Percentiles rank a stretch among this genome's conserved stretches.
phyloP scores from a whole-genome alignment of 495 filamentous ascomycete genomes.

The Saxophila tyrrhenica region DNA sequence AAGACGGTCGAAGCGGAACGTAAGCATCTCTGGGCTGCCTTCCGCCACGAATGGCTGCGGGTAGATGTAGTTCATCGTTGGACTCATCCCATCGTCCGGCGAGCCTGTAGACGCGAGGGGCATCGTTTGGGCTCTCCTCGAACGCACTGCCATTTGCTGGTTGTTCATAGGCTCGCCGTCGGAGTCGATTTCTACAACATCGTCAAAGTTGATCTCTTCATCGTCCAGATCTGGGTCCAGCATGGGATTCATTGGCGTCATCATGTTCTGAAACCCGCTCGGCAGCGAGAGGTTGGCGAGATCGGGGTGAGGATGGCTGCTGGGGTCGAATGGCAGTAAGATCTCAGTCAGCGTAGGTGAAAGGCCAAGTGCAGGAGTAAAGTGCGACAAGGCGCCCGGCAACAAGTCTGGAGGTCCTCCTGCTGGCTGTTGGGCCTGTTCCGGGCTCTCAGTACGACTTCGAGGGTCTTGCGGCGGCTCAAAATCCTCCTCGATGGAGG shows the following conservation, averaged over 20 bases:
- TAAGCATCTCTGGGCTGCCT: constrained; percentile 52
- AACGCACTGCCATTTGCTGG: not conserved
- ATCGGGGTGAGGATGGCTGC: constrained; percentile 5
- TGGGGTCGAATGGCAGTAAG: not conserved
- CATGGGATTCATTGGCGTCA: not conserved
- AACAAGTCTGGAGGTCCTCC: not conserved
- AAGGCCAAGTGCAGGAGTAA: constrained; percentile 3
- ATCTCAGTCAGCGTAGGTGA: constrained; percentile 18
- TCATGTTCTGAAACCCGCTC: constrained; percentile 4
- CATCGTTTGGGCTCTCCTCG: not conserved
- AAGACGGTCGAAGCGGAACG: constrained; percentile 54
- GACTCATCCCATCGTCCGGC: not conserved
- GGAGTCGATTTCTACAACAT: constrained; percentile 2
- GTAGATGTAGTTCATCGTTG: constrained; percentile 25
- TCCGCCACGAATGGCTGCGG: constrained; percentile 37
- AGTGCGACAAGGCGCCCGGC: not conserved
- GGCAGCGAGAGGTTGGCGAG: constrained; percentile 11
- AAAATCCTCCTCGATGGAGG: not conserved
- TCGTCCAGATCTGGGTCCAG: not conserved
- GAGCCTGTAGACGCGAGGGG: not conserved
- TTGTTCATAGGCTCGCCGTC: not conserved
- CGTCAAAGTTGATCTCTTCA: constrained; percentile 1
- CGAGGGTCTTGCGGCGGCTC: not conserved
- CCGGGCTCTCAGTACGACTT: not conserved
- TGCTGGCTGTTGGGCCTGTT: not conserved